These are phyloP conservation scores for Protomyces arabidopsidicola DNA, from an alignment of 1,139 yeast species.

Conservation along the genomic window DNA sequence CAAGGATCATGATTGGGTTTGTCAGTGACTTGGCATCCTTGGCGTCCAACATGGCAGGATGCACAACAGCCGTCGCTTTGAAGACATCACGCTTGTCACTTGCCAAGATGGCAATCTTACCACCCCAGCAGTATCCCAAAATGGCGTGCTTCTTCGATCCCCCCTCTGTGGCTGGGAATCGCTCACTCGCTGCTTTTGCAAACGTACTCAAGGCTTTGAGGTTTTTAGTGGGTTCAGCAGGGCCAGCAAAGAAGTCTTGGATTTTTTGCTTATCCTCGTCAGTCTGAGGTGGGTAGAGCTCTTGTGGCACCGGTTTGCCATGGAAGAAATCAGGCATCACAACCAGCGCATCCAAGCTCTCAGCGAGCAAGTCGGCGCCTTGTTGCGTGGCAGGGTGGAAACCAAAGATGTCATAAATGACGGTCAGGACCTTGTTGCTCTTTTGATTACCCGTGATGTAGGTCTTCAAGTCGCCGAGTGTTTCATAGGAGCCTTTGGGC, in stretches of 20 bases:
- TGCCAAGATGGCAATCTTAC: slow-evolving; percentile 30
- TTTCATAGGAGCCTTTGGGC: slow-evolving; percentile 23
- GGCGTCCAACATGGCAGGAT: slow-evolving; percentile 32
- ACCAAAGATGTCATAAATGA: slow-evolving; percentile 32
- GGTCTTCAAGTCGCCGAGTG: slow-evolving; percentile 27
- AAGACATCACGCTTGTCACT: slow-evolving; percentile 29
- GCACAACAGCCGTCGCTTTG: slow-evolving; percentile 31
- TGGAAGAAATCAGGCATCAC: slow-evolving; percentile 34
- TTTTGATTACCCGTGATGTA: slow-evolving; percentile 16
- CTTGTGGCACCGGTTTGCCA: slow-evolving; percentile 30
- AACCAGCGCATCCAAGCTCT: slow-evolving; percentile 30
- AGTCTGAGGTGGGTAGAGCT: slow-evolving; percentile 13
- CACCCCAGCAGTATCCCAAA: slow-evolving; percentile 28
- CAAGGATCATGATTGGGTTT: slow-evolving; percentile 31
- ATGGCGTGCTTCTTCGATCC: slow-evolving; percentile 14
- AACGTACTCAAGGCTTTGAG: slow-evolving; percentile 25
- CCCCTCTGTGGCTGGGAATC: slow-evolving; percentile 21
- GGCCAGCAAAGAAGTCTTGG: slow-evolving; percentile 13
- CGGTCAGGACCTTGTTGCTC: slow-evolving; percentile 8
- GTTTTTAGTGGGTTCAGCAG: slow-evolving; percentile 20
- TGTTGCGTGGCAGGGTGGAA: slow-evolving; percentile 32
- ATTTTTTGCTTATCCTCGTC: slow-evolving; percentile 19
- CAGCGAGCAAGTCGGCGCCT: slow-evolving; percentile 33
- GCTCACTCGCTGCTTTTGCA: slow-evolving; percentile 27
- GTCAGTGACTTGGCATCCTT: slow-evolving; percentile 32